Base-by-base conservation (phyloP, 306 rosid genomes). In the Pyrus pyrifolia region DNA sequence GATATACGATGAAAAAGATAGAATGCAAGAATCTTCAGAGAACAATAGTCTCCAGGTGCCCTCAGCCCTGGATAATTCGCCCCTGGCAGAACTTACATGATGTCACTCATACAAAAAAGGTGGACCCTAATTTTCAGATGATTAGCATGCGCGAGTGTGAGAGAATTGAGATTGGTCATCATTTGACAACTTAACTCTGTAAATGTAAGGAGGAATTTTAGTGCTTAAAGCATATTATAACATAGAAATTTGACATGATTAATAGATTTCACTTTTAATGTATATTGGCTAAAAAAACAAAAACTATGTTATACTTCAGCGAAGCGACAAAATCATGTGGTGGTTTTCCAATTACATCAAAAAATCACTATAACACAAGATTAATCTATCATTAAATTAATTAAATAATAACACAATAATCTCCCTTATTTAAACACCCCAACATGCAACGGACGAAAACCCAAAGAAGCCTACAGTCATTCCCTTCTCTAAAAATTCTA, bases 401-500 rank as follows among this genome's bases (percentile, higher is more conserved):
- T 55, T 22, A 45, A 22, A 29, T 68, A 29, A 59, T 44, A 23
- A 30, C 38, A 57, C 61, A 31, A 5, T 61, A 76, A 71, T 53
- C n/a, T 49, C 45, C 72, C 75, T 80, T 84, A 84, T 84, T 84
- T 84, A 84, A 68, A 74, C 77, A 49, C 71, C 75, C 84, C 79
- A 69, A 80, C 84, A 84, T 80, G 85, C 85, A 80, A 80, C 77
- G 57, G 72, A 78, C 82, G 51, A 63, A 78, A 78, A 82, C 75
- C 68, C 59, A 77, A 77, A 81, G 17, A 31, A 61, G 57, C 74
- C 81, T 80, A 80, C 80, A 80, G 68, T 80, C 81, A 80, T 80
- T 80, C 74, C 70, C 76, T 75, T 58, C 49, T 53, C 44, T 67
- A 52, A 76, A 46, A 17, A 19, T 60, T 42, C 60, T 44, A 7